phyloP scores from a whole-genome alignment of 768 basidiomycete species.

The Suillus luteus region DNA sequence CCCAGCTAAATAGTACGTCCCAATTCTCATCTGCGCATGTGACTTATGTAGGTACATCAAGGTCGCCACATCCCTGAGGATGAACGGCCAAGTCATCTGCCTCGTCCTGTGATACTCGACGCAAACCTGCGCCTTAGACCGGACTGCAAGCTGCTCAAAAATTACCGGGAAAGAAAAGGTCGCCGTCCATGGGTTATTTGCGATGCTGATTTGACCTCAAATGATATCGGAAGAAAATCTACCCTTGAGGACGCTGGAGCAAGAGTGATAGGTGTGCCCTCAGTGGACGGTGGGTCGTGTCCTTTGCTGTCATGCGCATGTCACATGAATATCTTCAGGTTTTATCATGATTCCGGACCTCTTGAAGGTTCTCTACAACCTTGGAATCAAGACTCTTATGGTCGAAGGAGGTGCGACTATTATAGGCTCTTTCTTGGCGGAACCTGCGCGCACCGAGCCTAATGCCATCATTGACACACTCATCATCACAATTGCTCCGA shows the following conservation, averaged over 20 bases:
- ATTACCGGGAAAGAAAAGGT: constrained; percentile 59
- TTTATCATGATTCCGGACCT: constrained; percentile 48
- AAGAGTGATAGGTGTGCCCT: constrained; percentile 53
- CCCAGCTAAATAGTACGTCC: constrained; percentile 83
- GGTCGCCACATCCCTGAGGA: constrained; percentile 56
- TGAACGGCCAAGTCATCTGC: constrained; percentile 47
- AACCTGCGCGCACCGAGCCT: constrained; percentile 12
- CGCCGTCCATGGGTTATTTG: constrained; percentile 76
- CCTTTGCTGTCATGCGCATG: constrained; percentile 1
- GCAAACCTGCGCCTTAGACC: constrained; percentile 64
- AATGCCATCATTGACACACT: constrained; percentile 61
- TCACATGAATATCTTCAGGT: constrained; percentile 29
- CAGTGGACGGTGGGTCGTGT: constrained; percentile 36
- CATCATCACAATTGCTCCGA: constrained; percentile 86
- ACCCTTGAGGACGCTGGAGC: constrained; percentile 69
- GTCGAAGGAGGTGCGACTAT: constrained; percentile 92
- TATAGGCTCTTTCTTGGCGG: constrained; percentile 54
- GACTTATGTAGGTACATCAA: constrained; percentile 26
- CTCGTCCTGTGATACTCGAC: constrained; percentile 86
- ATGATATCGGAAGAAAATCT: constrained; percentile 30
- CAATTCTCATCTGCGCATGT: constrained; percentile 5
- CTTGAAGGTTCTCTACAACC: constrained; percentile 51
- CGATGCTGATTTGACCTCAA: constrained; percentile 24
- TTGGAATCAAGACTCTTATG: constrained; percentile 80
- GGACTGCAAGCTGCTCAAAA: constrained; percentile 69